Percentiles rank a stretch among this genome's conserved stretches.
Evolutionary conservation across 179 eudicot species (phyloP).

Genomic region (Patellifolia procumbens): DNA sequence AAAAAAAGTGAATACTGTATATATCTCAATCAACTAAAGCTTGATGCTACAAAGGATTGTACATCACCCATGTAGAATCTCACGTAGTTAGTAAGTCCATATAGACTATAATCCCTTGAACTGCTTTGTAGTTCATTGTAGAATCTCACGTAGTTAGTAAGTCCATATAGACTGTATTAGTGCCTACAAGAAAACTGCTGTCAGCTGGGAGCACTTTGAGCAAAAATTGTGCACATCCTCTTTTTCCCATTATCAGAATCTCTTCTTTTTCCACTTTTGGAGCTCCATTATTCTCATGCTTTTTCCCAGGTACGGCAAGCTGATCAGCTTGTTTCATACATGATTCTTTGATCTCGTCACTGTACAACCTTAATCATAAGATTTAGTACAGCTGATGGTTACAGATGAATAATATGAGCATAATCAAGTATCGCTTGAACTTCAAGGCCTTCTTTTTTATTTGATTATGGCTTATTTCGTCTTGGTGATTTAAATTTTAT

Average conservation of each 20-base stretch:
- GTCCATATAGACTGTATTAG: too few species aligned
- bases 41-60: too few species aligned
- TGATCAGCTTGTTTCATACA: background rate
- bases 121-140: background rate
- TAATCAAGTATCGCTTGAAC: background rate
- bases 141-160: too few species aligned
- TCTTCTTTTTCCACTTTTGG: background rate
- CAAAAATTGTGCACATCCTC: background rate
- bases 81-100: background rate
- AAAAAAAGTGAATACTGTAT: too few species aligned
- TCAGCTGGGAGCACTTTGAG: background rate
- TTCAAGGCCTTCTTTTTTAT: background rate
- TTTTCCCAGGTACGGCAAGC: background rate
- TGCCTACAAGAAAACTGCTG: background rate
- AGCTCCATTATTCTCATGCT: background rate
- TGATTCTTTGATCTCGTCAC: background rate
- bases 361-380: background rate
- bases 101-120: background rate
- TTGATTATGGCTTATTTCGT: background rate
- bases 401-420: background rate
- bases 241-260: background rate
- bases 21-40: too few species aligned
- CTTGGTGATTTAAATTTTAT: background rate
- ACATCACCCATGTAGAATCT: too few species aligned
- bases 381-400: background rate